A percentile compares a stretch with the other conserved stretches of the same genome.
Evolutionary conservation across 768 basidiomycete species (phyloP).

Genomic region (Gyrodon lividus): DNA sequence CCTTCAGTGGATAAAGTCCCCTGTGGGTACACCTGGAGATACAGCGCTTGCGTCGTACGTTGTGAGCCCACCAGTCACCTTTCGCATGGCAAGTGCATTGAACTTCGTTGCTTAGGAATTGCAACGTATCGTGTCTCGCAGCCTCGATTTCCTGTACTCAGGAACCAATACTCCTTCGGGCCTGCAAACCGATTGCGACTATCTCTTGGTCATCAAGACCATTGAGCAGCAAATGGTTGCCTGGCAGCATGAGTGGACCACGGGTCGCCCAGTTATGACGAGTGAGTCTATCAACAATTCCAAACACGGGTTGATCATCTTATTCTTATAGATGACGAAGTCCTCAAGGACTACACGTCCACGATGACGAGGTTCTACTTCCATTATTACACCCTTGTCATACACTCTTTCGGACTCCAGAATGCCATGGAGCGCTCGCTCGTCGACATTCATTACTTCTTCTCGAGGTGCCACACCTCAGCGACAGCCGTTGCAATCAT

Average conservation of each 20-base stretch:
- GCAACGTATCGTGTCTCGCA: constrained; percentile 85
- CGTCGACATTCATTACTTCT: constrained; percentile 80
- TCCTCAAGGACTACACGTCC: constrained; percentile 23
- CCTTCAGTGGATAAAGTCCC: constrained; percentile 67
- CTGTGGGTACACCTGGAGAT: constrained; percentile 65
- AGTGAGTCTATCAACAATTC: constrained; percentile 13
- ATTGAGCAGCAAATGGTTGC: constrained; percentile 75
- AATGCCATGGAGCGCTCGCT: constrained; percentile 83
- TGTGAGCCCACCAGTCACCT: constrained; percentile 40
- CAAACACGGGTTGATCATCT: background rate
- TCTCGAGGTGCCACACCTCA: constrained; percentile 70
- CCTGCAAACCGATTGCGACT: constrained; percentile 81
- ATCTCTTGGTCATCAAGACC: constrained; percentile 77
- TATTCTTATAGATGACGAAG: constrained; percentile 25
- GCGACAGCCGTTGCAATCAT: constrained; percentile 70
- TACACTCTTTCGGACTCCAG: constrained; percentile 96
- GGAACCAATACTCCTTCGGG: constrained; percentile 78
- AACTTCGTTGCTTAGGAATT: constrained; percentile 52
- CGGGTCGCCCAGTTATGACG: constrained; percentile 12
- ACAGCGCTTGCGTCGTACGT: constrained; percentile 71
- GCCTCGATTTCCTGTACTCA: constrained; percentile 88
- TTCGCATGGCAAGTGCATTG: background rate
- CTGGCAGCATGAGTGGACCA: constrained; percentile 57
- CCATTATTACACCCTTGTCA: constrained; percentile 81
- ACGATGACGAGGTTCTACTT: constrained; percentile 66